Evolutionary conservation across 2,329 filamentous ascomycete species (phyloP).

Genomic region (Tolypocladium nubicola): DNA sequence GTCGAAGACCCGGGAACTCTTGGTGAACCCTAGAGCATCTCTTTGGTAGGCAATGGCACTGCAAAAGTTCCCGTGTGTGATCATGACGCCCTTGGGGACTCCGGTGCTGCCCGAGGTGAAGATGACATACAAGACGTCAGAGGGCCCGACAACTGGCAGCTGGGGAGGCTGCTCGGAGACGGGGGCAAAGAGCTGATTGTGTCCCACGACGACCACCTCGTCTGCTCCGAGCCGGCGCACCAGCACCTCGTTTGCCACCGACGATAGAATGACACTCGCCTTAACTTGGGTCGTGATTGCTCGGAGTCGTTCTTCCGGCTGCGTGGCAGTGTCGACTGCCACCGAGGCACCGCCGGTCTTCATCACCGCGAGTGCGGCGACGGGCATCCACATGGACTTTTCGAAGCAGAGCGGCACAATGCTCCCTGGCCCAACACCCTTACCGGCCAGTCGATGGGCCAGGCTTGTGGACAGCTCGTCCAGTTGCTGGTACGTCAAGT

Average conservation of each 20-base stretch:
- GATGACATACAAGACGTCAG: slow-evolving; percentile 9
- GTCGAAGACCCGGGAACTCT: slow-evolving; percentile 4
- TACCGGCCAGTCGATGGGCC: slow-evolving; percentile 4
- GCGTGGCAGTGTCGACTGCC: slow-evolving; percentile 12
- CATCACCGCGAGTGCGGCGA: slow-evolving; percentile 11
- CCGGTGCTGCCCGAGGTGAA: slow-evolving; percentile 17
- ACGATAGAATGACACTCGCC: slow-evolving; percentile 7
- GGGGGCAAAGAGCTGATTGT: background rate
- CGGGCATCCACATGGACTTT: slow-evolving; percentile 12
- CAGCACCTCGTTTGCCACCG: slow-evolving; percentile 3
- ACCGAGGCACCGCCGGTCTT: slow-evolving; percentile 13
- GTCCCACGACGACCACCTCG: background rate
- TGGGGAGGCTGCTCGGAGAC: background rate
- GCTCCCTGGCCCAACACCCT: slow-evolving; percentile 15
- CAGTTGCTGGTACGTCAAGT: slow-evolving; percentile 28
- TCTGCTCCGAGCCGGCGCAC: slow-evolving; percentile 1
- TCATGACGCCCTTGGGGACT: slow-evolving; percentile 12
- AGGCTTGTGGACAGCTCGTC: slow-evolving; percentile 6
- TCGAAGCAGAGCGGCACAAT: slow-evolving; percentile 12
- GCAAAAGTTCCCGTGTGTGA: slow-evolving; percentile 9
- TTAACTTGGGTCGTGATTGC: slow-evolving; percentile 7
- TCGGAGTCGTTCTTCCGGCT: slow-evolving; percentile 6
- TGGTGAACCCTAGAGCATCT: slow-evolving; percentile 3
- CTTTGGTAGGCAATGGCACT: slow-evolving; percentile 3
- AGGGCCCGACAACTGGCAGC: slow-evolving; percentile 2